phyloP scores from a whole-genome alignment of 1,139 yeast species.

The Debaryomyces robertsiae region DNA sequence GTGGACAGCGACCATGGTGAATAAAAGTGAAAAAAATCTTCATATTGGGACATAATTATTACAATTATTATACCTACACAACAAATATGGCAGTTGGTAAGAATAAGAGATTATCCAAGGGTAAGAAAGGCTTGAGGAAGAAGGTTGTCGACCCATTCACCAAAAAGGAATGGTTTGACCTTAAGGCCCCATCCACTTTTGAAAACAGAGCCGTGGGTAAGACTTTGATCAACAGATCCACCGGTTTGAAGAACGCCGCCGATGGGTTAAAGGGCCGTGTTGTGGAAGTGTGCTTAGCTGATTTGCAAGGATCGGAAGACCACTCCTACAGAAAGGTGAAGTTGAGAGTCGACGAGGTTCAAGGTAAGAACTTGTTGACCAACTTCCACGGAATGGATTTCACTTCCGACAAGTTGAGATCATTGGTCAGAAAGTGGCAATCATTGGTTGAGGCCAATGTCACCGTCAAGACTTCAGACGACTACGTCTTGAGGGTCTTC shows the following conservation, averaged over 20 bases:
- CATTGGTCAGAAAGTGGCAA: slow-evolving; percentile 58
- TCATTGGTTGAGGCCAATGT: slow-evolving; percentile 56
- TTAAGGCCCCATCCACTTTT: slow-evolving; percentile 55
- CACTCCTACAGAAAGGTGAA: slow-evolving; percentile 54
- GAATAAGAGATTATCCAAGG: slow-evolving; percentile 57
- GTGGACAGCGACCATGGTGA: slow-evolving; percentile 21
- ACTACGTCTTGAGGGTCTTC: slow-evolving; percentile 51
- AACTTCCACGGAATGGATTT: slow-evolving; percentile 56
- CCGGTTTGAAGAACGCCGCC: slow-evolving; percentile 55
- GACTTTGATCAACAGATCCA: slow-evolving; percentile 53
- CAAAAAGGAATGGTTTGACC: slow-evolving; percentile 56
- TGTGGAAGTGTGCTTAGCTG: slow-evolving; percentile 52
- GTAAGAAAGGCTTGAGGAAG: slow-evolving; percentile 56
- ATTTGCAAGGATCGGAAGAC: slow-evolving; percentile 55
- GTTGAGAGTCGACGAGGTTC: slow-evolving; percentile 57
- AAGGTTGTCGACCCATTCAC: slow-evolving; percentile 56
- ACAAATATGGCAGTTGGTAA: slow-evolving; percentile 53
- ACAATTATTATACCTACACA: slow-evolving; percentile 11
- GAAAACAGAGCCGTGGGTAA: slow-evolving; percentile 56
- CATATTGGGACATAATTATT: slow-evolving; percentile 2
- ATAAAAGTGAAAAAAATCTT: slow-evolving; percentile 9
- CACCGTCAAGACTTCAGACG: slow-evolving; percentile 54
- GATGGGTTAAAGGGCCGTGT: slow-evolving; percentile 57
- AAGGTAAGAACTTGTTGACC: slow-evolving; percentile 57
- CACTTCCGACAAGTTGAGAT: slow-evolving; percentile 54